phyloP scores from a whole-genome alignment of 768 basidiomycete genomes.

The Hemileccinum impolitum region DNA sequence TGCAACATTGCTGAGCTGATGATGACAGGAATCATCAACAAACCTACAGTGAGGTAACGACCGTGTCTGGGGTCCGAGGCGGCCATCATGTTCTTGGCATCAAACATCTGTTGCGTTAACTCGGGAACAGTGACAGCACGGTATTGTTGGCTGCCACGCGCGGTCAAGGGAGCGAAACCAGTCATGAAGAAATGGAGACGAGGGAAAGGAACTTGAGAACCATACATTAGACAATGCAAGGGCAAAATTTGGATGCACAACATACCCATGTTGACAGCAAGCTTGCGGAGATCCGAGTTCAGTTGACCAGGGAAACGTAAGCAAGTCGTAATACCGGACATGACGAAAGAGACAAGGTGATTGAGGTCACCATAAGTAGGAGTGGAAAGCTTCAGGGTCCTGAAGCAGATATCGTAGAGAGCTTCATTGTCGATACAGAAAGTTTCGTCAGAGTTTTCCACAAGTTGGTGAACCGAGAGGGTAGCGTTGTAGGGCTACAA shows the following conservation, averaged over 20 bases:
- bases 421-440: slow-evolving; percentile 99
- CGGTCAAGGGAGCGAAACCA: slow-evolving; percentile 91
- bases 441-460: slow-evolving; percentile 99
- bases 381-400: slow-evolving; percentile 92
- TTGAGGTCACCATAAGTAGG: slow-evolving; percentile 98
- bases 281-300: slow-evolving; percentile 96
- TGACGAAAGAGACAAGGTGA: slow-evolving; percentile 95
- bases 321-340: slow-evolving; percentile 98
- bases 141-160: slow-evolving; percentile 92
- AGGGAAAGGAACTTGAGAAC: slow-evolving; percentile 81
- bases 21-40: not conserved
- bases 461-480: slow-evolving; percentile 96
- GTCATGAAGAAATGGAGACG: slow-evolving; percentile 99
- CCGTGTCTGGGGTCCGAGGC: slow-evolving; percentile 96
- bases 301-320: slow-evolving; percentile 99
- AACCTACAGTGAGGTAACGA: slow-evolving; percentile 87
- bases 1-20: not conserved
- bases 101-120: slow-evolving; percentile 99
- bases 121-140: slow-evolving; percentile 97
- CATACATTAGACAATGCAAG: slow-evolving; percentile 2
- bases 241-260: slow-evolving; percentile 6
- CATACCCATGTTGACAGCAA: slow-evolving; percentile 98
- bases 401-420: slow-evolving; percentile 98
- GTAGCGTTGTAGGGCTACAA: slow-evolving; percentile 95
- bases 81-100: slow-evolving; percentile 99